Evolutionary conservation across 2,329 filamentous ascomycete genomes (phyloP).

Genomic region (Neopestalotiopsis sp.): DNA sequence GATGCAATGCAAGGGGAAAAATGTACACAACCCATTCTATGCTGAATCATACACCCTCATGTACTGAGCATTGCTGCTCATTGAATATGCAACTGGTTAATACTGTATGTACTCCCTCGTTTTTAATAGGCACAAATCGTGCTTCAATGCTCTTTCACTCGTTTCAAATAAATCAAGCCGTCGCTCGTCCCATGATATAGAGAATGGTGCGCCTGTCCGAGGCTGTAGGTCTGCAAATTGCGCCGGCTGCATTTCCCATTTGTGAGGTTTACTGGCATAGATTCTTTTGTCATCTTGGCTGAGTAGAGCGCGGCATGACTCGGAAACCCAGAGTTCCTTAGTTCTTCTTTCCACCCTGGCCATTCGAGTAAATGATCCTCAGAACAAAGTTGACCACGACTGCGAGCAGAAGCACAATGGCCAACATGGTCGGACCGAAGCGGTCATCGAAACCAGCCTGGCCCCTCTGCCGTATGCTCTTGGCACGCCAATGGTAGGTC

Average conservation of each 20-base stretch:
- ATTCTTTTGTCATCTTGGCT: neutral
- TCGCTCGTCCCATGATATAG: neutral
- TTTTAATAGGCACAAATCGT: neutral
- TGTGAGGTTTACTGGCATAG: neutral
- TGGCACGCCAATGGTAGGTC: slow-evolving; percentile 97
- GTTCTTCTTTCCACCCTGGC: slow-evolving; percentile 39
- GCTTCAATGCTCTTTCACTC: neutral
- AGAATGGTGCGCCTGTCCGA: neutral
- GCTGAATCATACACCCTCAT: neutral
- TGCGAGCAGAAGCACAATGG: slow-evolving; percentile 82
- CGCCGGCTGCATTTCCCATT: neutral
- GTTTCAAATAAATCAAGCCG: neutral
- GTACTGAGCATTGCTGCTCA: neutral
- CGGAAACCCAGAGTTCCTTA: slow-evolving; percentile 21
- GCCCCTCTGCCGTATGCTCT: slow-evolving; percentile 86
- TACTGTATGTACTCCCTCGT: neutral
- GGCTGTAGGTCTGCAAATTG: neutral
- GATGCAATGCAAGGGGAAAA: neutral
- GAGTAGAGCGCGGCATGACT: neutral
- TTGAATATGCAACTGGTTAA: neutral
- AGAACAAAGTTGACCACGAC: slow-evolving; percentile 97
- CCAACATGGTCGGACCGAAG: slow-evolving; percentile 89
- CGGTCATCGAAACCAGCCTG: slow-evolving; percentile 97
- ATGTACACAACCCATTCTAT: neutral
- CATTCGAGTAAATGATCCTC: slow-evolving; percentile 60